Evolutionary conservation across 352 stramenopile genomes (phyloP), one percentile per base, ranked within the genome.

Genomic region (Blastocystis sp.): DNA sequence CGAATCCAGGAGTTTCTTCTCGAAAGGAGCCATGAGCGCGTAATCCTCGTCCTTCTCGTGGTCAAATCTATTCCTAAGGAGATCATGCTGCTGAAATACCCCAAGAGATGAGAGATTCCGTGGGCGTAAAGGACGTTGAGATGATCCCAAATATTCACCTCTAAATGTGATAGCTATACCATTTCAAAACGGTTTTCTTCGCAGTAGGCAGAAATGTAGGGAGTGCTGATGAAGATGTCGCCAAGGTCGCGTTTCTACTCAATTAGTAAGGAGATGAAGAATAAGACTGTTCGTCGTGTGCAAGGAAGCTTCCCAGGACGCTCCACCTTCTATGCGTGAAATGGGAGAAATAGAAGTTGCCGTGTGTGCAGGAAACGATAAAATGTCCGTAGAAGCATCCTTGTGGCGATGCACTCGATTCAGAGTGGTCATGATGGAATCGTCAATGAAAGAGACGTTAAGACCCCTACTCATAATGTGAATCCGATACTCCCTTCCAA

Each of bases 21-120:
- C 74, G 14, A 84, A 61, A 0, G n/a, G 38, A 2, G 45, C 21
- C 74, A 84, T 84, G n/a, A 52, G 34, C 0, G n/a, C 34, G 38
- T 84, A 84, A 21, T 84, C 74, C 34, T 66, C 74, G 34, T 84
- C 74, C 23, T 41, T 84, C 43, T 69, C 74, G 38, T 84, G 74
- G 28, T 84, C 74, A 69, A 67, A 84, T 43, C 66, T 76, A 76
- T 19, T 38, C 48, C 10, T 48, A 52, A 48, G 14, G n/a, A 17
- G 4, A 21, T 48, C 0, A 5, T 11, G 28, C n/a, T n/a, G 1
- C 21, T 1, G 1, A 21, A n/a, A 40, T 76, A 76, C 66, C 74
- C 74, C 14, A 84, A 41, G 17, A 84, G 17, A 84, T 84, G 74
- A 48, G 74, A 66, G 38, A 84, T 84, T 69, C 74, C 74, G 61